These are phyloP conservation scores for Parietichytrium sp. DNA, from an alignment of 108 stramenopile species.

Conservation along the genomic window DNA sequence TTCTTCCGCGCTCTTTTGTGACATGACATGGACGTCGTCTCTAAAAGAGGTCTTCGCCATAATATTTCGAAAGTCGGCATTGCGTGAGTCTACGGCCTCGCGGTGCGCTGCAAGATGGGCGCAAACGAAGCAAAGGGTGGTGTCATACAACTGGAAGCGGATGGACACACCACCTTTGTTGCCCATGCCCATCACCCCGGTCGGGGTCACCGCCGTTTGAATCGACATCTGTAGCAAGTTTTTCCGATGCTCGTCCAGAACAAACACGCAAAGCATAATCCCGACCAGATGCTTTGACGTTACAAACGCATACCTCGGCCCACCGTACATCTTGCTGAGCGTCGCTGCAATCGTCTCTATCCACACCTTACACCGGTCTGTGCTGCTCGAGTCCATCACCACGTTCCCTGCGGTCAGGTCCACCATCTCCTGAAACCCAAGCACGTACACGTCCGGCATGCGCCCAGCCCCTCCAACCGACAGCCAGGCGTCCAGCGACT, in stretches of 20 bases:
- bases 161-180: constrained; percentile 95
- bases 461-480: constrained; percentile 43
- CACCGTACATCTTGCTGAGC: constrained; percentile 64
- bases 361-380: constrained; percentile 82
- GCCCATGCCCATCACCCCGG: constrained; percentile 99
- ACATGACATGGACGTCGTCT: constrained; percentile 69
- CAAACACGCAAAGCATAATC: constrained; percentile 85
- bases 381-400: constrained; percentile 86
- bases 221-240: constrained; percentile 64
- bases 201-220: constrained; percentile 73
- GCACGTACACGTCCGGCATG: constrained; percentile 46
- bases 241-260: constrained; percentile 67
- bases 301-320: constrained; percentile 49
- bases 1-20: background rate
- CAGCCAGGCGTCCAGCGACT: constrained; percentile 77
- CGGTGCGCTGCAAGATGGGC: constrained; percentile 95
- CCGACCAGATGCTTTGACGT: constrained; percentile 80
- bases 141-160: constrained; percentile 82
- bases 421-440: constrained; percentile 93
- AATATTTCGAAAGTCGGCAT: constrained; percentile 86
- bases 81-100: constrained; percentile 89
- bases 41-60: constrained; percentile 75
- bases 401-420: constrained; percentile 99
- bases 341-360: constrained; percentile 70
- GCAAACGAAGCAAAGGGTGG: constrained; percentile 87